Base-by-base conservation (phyloP, 2,329 filamentous ascomycete genomes). In the Pyrenochaeta sp. region DNA sequence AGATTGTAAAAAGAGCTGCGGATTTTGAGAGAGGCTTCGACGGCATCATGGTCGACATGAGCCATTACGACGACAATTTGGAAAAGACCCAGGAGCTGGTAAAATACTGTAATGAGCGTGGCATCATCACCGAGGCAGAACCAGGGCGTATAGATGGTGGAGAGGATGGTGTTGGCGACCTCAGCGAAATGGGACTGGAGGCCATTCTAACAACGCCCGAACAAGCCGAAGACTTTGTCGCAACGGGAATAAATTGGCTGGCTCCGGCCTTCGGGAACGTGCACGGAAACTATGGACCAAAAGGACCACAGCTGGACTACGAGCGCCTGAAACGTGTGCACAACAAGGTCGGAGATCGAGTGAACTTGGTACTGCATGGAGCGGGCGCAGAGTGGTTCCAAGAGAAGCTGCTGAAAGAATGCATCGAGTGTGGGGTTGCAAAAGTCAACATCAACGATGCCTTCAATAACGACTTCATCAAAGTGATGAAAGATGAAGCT, bases 191-290 rank as follows among this genome's bases (percentile, higher is more conserved):
- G 60, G 72, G 70, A 13, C 70, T 90, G 50, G 84, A 87, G 65
- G 87, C 85, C 0, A 75, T 89, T 59, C 77, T 91, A 64, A 92
- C 90, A 0, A 91, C 88, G 0, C 83, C 86, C 0, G 88, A 90
- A 61, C 86, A 92, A 76, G 88, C 88, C 7, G 83, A 87, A 61
- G 86, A 91, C 67, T 92, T 93, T 67, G 84, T 91, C 3, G 83
- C 81, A 2, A 90, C 89, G 10, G 90, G 89, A 0, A 90, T 92
- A 69, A 88, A 92, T 68, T 89, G 89, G 79, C 79, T 93, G 13
- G 90, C 90, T 2, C 90, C 90, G 0, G 89, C 89, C 0, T 91
- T 92, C 77, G 90, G 90, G 3, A 92, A 92, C 68, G 87, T 92
- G 44, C 90, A 92, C 76, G 90, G 90, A 5, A 86, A 88, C 66